phyloP scores from a whole-genome alignment of 352 stramenopile genomes.

The Pythium brachiatum region DNA sequence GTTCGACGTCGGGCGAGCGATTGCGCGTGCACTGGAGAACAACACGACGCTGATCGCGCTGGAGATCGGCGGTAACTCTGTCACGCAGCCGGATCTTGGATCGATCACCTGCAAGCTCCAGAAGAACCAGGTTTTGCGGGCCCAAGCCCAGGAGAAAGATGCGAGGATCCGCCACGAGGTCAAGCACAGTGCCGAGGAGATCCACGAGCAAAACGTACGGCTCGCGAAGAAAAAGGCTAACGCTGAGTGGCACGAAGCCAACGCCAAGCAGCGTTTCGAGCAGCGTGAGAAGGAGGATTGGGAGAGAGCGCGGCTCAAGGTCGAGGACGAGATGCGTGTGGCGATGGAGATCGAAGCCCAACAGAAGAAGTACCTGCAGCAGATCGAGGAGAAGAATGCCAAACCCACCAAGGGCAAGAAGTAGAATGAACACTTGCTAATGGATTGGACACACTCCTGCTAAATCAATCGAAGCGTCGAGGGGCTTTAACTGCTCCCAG shows the following conservation, averaged over 20 bases:
- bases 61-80: conserved; percentile 45
- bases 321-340: conserved; percentile 46
- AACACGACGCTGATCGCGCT: conserved; percentile 51
- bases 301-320: conserved; percentile 36
- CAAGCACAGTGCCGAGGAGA: conserved; percentile 27
- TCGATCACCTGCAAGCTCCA: conserved; percentile 36
- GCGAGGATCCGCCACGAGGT: conserved; percentile 27
- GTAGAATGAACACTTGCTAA: conserved; percentile 13
- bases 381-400: conserved; percentile 42
- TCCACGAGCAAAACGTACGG: conserved; percentile 32
- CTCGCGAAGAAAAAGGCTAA: conserved; percentile 43
- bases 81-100: conserved; percentile 48
- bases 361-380: conserved; percentile 53
- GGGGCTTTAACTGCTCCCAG: too few species aligned
- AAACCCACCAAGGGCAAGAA: conserved; percentile 68
- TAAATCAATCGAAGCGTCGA: too few species aligned
- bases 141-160: conserved; percentile 30
- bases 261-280: conserved; percentile 45
- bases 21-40: conserved; percentile 43
- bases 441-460: too few species aligned
- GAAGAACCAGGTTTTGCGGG: conserved; percentile 41
- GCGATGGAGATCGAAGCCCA: conserved; percentile 50
- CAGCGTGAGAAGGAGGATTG: conserved; percentile 47
- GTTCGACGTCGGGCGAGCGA: conserved; percentile 40
- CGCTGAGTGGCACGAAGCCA: conserved; percentile 49